These are phyloP conservation scores for Raddia guianensis DNA, from an alignment of 176 grass and related monocot species.

Conservation along the genomic window DNA sequence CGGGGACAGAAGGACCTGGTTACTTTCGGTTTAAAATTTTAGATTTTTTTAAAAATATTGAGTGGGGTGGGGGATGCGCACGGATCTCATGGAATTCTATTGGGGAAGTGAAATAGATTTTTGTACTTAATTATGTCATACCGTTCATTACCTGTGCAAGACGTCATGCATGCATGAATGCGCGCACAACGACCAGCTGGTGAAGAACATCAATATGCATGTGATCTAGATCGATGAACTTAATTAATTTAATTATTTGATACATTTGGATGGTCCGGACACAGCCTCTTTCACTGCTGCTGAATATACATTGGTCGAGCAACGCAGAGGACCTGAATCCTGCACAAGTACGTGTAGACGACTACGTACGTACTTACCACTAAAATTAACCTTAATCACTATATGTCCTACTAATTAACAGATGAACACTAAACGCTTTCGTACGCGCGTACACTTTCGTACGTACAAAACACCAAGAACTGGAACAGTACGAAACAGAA, in stretches of 20 bases:
- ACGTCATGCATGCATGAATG: constrained; percentile 6
- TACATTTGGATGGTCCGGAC: no score
- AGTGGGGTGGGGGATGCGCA: no score
- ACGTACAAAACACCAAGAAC: background rate
- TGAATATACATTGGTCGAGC: background rate
- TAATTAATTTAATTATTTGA: no score
- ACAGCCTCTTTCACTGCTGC: background rate
- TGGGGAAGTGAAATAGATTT: no score
- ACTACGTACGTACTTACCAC: background rate
- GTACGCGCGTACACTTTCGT: background rate
- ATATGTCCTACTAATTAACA: background rate
- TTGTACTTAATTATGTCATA: no score
- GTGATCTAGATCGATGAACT: background rate
- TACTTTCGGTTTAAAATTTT: no score
- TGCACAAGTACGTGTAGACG: background rate
- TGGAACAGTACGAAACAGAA: constrained; percentile 29
- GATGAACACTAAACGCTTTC: background rate
- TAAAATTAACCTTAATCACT: background rate
- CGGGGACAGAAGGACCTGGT: no score
- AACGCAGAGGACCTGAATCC: constrained; percentile 24
- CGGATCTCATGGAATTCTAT: no score
- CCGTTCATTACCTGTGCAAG: background rate
- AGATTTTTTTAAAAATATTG: no score
- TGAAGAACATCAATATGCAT: background rate
- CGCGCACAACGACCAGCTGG: background rate